phyloP scores from a whole-genome alignment of 2,329 filamentous ascomycete species.

The Hypoxylon sp. region DNA sequence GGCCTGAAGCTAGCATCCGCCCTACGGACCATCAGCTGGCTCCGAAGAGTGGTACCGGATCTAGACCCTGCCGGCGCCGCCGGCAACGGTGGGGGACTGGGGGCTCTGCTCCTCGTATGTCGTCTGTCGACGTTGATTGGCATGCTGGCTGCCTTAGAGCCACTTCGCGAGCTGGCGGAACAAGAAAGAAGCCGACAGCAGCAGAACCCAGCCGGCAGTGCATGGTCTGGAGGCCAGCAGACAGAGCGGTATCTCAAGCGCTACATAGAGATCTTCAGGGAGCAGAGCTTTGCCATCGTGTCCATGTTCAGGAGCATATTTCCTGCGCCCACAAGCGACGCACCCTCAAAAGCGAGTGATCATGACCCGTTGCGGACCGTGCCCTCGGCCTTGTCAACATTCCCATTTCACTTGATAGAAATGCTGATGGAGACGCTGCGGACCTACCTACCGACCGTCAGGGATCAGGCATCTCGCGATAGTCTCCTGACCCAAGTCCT shows the following conservation, averaged over 20 bases:
- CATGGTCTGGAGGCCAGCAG: conserved; percentile 80
- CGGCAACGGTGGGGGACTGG: conserved; percentile 71
- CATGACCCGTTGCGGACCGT: conserved; percentile 63
- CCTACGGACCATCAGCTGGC: conserved; percentile 89
- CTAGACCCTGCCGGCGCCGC: conserved; percentile 57
- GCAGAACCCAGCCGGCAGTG: conserved; percentile 49
- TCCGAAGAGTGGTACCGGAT: conserved; percentile 86
- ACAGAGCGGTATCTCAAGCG: conserved; percentile 93
- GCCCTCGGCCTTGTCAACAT: conserved; percentile 81
- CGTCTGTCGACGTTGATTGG: conserved; percentile 79
- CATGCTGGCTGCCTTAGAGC: conserved; percentile 84
- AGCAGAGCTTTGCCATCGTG: conserved; percentile 95
- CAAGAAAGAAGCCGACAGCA: conserved; percentile 71
- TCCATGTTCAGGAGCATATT: conserved; percentile 95
- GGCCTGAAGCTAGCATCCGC: conserved; percentile 87
- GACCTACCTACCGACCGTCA: conserved; percentile 80
- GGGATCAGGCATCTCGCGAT: conserved; percentile 80
- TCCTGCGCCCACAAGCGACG: conserved; percentile 51
- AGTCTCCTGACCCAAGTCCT: conserved; percentile 91
- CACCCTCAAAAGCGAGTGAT: conserved; percentile 28
- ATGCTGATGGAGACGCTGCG: conserved; percentile 80
- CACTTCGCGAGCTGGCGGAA: conserved; percentile 86
- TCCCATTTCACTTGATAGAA: conserved; percentile 82
- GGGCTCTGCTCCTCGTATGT: conserved; percentile 86
- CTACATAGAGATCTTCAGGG: conserved; percentile 96